Base-by-base conservation (phyloP, 257 asterid genomes). In the Craterostigma plantagineum region DNA sequence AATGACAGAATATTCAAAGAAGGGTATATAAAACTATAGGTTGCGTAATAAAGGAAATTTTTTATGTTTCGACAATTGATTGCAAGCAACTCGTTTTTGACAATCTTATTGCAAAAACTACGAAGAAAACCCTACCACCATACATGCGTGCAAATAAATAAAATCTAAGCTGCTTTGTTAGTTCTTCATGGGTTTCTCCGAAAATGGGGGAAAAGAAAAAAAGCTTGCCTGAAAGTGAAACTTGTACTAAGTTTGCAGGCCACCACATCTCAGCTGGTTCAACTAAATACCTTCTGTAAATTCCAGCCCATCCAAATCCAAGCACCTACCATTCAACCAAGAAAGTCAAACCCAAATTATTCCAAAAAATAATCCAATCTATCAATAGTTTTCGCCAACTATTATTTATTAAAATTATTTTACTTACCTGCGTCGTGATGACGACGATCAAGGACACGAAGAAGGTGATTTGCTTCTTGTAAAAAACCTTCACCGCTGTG, bases 211-310 rank as follows among this genome's bases (percentile, higher is more conserved):
- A n/a, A n/a, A n/a, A n/a, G n/a, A n/a, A n/a, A n/a, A 33, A 11
- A 0, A 46, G 57, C 49, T 53, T 55, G 62, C 97, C 97, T 76
- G 93, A 86, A 86, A 86, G 67, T n/a, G 97, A 86, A 51, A 86
- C 97, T 34, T 86, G 97, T 17, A 86, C 97, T 11, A 86, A 71
- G 58, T 86, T 86, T 16, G 77, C 71, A 0, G 97, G 97, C 97
- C 97, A 86, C 97, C 97, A 81, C 97, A 86, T 86, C 18, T 75
- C 87, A 4, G 94, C 94, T 34, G 97, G 97, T 55, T 86, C 97
- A 63, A 86, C 97, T 45, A 86, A 51, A 42, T 69, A 77, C 71
- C 83, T 56, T 50, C 96, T 61, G 67, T 70, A 86, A 14, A 86
- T 77, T 3, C 96, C 96, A 16, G 94, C 97, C 97, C 93, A 87